A percentile compares a stretch with the other conserved stretches of the same genome.
Evolutionary conservation across 2,329 filamentous ascomycete genomes (phyloP).

Genomic region (Phialophora macrospora): DNA sequence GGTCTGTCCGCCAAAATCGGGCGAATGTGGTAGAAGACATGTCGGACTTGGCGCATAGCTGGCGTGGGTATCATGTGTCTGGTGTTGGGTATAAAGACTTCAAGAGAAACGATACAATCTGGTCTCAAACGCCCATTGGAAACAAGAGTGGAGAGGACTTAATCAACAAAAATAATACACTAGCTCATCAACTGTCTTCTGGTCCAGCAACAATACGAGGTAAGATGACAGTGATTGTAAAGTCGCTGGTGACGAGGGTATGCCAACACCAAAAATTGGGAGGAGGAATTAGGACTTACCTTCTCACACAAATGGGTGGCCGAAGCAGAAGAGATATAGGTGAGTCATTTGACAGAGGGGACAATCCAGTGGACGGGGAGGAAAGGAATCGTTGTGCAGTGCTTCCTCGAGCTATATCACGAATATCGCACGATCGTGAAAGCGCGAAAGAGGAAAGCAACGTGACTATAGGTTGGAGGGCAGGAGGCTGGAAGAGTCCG

Average conservation of each 20-base stretch:
- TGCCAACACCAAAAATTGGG: constrained; percentile 16
- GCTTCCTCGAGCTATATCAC: constrained; percentile 37
- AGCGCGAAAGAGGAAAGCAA: constrained; percentile 29
- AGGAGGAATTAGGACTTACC: constrained; percentile 20
- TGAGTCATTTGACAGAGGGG: constrained; percentile 16
- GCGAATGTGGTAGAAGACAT: constrained; percentile 41
- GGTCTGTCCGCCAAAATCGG: constrained; percentile 47
- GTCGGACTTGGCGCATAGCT: constrained; percentile 28
- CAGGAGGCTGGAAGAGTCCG: constrained; percentile 17
- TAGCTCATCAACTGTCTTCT: constrained; percentile 18
- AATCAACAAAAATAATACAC: constrained; percentile 16
- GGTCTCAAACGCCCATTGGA: constrained; percentile 16
- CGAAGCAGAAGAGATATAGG: constrained; percentile 21
- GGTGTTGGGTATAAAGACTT: neutral
- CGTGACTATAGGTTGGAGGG: constrained; percentile 28
- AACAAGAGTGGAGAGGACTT: constrained; percentile 36
- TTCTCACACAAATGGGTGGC: constrained; percentile 15
- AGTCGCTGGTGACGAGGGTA: neutral
- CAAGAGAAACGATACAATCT: constrained; percentile 3
- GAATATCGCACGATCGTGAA: constrained; percentile 36
- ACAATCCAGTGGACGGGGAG: constrained; percentile 18
- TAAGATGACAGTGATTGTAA: constrained; percentile 1
- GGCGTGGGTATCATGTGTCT: constrained; percentile 8
- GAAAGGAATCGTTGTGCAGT: constrained; percentile 29
- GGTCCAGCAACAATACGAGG: neutral